Evolutionary conservation across 208 protist species (phyloP), one percentile per base, ranked within the genome.

Genomic region (Wallacemonas collosoma): DNA sequence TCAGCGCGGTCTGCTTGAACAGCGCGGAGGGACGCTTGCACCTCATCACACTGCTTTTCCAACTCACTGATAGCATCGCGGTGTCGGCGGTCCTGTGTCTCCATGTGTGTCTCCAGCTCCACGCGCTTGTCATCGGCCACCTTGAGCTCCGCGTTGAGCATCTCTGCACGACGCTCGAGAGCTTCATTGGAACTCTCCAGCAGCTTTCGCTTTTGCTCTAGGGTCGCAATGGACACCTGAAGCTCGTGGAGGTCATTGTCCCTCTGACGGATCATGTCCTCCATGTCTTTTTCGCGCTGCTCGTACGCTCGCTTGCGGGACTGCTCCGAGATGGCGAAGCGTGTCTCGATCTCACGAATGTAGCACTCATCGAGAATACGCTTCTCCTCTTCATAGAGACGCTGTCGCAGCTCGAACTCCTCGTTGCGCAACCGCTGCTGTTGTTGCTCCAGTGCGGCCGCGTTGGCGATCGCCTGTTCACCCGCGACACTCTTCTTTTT

Each of bases 91-190:
- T 82, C 74, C 39, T 77, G 39, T 2, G 69, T 45, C 50, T 86
- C 73, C 64, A 79, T 69, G 38, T 71, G 67, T 2, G 72, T 75
- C 43, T 85, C 63, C 14, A 60, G 43, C 3, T 72, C 76, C 3
- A 72, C 65, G 36, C 73, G 70, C 41, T 78, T 81, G 36, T 81
- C 55, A 4, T 75, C 76, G 35, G 54, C 79, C 14, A 88, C 67
- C 71, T 95, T 89, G 7, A 96, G 81, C 72, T 95, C 89, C 68
- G 93, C 89, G 11, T 54, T 73, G 5, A 96, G 71, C 68, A 88
- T 82, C 38, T 81, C 84, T 15, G 82, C 63, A 15, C 89, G 87
- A 2, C 87, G 81, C 55, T 85, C 72, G 15, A 88, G 82, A 2
- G 86, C 87, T 40, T 93, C 85, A 51, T 85, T 80, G 50, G 94